Percentiles rank a stretch among this genome's conserved stretches.
Conservation (phyloP, 202 grass and related monocot genomes). For the Panicum virgatum region DNA sequence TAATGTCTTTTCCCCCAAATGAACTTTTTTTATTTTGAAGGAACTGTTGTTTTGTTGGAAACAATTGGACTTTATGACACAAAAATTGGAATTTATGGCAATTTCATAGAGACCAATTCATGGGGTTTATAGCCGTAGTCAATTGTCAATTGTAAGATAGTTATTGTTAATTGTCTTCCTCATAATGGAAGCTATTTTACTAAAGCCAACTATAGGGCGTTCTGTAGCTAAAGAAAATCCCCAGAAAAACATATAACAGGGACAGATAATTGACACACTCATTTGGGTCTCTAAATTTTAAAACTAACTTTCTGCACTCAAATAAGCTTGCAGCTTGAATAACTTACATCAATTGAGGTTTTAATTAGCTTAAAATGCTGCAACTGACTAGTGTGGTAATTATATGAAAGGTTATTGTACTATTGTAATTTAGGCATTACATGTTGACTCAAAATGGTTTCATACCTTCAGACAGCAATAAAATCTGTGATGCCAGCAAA, state of each 20-base stretch:
- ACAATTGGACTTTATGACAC: background rate
- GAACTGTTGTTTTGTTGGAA: background rate
- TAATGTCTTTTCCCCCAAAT: background rate
- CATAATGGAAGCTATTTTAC: no score
- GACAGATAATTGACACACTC: background rate
- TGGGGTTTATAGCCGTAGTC: no score
- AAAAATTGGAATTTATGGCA: no score
- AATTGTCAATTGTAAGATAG: no score
- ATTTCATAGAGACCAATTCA: no score
- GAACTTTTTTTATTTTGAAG: background rate
- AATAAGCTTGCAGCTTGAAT: background rate
- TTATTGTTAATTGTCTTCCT: no score
- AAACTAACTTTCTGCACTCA: background rate
- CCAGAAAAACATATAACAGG: background rate
- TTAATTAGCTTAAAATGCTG: background rate
- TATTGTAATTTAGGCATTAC: background rate
- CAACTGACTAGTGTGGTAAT: background rate
- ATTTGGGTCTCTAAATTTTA: background rate
- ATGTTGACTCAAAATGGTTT: background rate
- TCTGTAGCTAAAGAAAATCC: background rate
- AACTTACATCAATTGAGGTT: background rate
- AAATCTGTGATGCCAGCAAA: background rate
- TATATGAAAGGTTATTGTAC: background rate
- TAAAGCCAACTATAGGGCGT: background rate
- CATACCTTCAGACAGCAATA: background rate